phyloP scores from a whole-genome alignment of 163 green algal species.

The Chloromonas sp. region DNA sequence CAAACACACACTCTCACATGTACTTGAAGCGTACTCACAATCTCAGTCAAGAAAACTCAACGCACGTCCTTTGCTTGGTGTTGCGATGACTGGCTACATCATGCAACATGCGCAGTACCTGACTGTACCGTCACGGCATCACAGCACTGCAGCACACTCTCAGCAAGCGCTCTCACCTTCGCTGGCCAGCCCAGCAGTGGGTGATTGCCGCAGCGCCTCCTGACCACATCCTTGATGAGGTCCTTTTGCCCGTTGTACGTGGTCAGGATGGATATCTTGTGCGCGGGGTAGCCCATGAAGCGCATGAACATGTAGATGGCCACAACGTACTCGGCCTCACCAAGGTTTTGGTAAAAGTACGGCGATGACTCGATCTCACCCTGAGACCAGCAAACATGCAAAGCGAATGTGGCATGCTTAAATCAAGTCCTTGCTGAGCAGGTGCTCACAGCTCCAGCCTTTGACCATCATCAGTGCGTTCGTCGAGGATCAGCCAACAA shows the following conservation, averaged over 20 bases:
- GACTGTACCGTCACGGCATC: too few relatives aligned
- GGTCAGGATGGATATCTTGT: constrained; percentile 87
- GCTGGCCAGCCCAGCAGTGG: constrained; percentile 78
- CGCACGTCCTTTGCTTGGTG: too few relatives aligned
- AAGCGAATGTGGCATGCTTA: too few relatives aligned
- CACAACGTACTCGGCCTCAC: constrained; percentile 57
- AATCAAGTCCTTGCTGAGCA: too few relatives aligned
- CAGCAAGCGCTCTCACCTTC: constrained; percentile 49
- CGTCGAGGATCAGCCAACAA: too few relatives aligned
- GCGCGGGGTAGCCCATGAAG: constrained; percentile 87
- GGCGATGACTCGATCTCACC: constrained; percentile 79
- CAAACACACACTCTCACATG: not conserved
- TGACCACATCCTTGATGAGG: constrained; percentile 87
- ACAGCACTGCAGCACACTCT: too few relatives aligned
- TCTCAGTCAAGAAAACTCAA: too few relatives aligned
- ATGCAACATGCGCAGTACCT: too few relatives aligned
- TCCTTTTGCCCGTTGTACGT: constrained; percentile 98
- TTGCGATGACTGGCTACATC: too few relatives aligned
- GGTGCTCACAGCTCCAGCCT: too few relatives aligned
- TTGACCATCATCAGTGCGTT: too few relatives aligned
- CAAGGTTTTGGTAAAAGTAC: constrained; percentile 97
- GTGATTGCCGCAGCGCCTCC: constrained; percentile 76
- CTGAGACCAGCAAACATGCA: not conserved
- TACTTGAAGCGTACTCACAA: too few relatives aligned
- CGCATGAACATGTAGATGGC: constrained; percentile 88